phyloP scores from a whole-genome alignment of 345 rosid genomes.

The Raphanus raphanistrum region DNA sequence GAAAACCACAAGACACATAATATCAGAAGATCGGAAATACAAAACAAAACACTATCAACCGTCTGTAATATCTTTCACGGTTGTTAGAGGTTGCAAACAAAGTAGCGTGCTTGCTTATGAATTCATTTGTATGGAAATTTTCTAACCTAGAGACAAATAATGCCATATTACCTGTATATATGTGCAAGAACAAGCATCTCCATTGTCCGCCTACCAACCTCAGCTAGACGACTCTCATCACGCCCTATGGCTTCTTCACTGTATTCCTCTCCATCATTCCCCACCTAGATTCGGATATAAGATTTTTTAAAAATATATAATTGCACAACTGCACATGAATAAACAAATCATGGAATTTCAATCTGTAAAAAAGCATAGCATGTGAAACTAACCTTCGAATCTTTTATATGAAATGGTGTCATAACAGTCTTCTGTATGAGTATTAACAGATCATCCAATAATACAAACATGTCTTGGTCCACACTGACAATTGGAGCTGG shows the following conservation, averaged over 20 bases:
- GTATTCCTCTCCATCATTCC: slow-evolving; percentile 73
- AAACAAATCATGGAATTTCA: slow-evolving; percentile 9
- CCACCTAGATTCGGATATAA: slow-evolving; percentile 56
- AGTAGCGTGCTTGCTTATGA: slow-evolving; percentile 1
- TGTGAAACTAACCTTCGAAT: slow-evolving; percentile 61
- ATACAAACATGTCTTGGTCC: slow-evolving; percentile 73
- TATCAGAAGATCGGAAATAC: slow-evolving; percentile 22
- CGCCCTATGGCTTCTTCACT: slow-evolving; percentile 71
- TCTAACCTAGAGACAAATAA: not conserved
- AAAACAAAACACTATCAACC: slow-evolving; percentile 15
- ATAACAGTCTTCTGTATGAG: slow-evolving; percentile 78
- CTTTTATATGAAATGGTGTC: slow-evolving; percentile 85
- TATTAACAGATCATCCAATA: slow-evolving; percentile 78
- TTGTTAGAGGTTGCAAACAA: slow-evolving; percentile 6
- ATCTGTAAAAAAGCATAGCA: not conserved
- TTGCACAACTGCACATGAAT: not conserved
- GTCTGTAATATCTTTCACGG: slow-evolving; percentile 18
- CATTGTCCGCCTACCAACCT: slow-evolving; percentile 84
- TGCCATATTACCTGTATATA: slow-evolving; percentile 68
- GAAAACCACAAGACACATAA: slow-evolving; percentile 13
- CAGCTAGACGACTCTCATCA: slow-evolving; percentile 92
- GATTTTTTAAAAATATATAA: not conserved
- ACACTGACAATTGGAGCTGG: slow-evolving; percentile 65
- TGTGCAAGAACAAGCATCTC: slow-evolving; percentile 89
- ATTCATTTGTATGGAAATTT: slow-evolving; percentile 5